Base-by-base conservation (phyloP, 1,284 basidiomycete genomes). In the Sporisorium exsertum region DNA sequence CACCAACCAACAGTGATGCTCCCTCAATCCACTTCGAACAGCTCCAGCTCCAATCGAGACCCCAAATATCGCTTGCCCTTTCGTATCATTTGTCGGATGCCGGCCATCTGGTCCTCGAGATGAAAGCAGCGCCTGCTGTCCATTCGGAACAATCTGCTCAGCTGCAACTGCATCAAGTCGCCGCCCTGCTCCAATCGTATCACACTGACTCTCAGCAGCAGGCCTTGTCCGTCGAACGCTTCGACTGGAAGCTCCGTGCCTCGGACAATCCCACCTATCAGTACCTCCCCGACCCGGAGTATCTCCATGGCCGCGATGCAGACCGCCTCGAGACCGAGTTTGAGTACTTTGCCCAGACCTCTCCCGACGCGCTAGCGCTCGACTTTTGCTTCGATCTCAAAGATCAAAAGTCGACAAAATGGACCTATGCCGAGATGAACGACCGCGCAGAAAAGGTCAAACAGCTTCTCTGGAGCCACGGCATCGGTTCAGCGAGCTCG, bases 351-450 rank as follows among this genome's bases (percentile, higher is more conserved):
- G 80, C 76, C 20, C 24, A 53, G 1, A 51, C 42, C 13, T 56
- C 55, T 2, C 82, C 83, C 2, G 57, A 77, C 24, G 62, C 65
- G 2, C 43, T 75, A 1, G 81, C 81, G 0, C 81, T 84, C 53
- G 79, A 77, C 46, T 84, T 81, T 40, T 75, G 81, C 52, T 79
- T 62, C 47, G 64, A 78, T 24, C 61, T 81, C 45, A 24, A 59
- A 13, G 67, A 79, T 27, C 27, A 49, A 20, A 42, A 42, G 2
- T 56, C 54, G 9, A 58, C 56, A 37, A 70, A 67, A 46, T 76
- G 76, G 79, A 79, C 79, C 26, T 84, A 83, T 22, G 68, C 66
- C 40, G 60, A 82, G 49, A 72, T 84, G 62, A 77, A 81, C 58
- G 26, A 58, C 45, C 63, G 78, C 10, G 73, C 83, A 15, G 72